Conservation (phyloP, 1,284 basidiomycete species). For the Fistulina hepatica region DNA sequence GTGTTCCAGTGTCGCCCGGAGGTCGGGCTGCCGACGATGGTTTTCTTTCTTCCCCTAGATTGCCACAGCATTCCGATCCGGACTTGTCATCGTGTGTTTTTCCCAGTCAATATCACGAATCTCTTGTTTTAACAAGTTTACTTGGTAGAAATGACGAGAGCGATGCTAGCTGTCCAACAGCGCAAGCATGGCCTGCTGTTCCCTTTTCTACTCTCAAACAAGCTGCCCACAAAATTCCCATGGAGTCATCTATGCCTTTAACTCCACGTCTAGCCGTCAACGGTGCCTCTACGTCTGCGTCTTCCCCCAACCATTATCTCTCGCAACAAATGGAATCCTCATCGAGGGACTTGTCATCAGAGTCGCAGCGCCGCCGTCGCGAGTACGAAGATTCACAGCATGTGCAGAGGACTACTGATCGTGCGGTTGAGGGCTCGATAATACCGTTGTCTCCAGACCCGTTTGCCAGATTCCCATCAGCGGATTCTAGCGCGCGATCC, state of each 20-base stretch:
- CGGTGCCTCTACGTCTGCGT: slow-evolving; percentile 50
- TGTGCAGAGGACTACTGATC: slow-evolving; percentile 1
- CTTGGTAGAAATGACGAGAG: slow-evolving; percentile 5
- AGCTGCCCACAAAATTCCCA: not conserved
- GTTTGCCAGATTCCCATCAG: slow-evolving; percentile 58
- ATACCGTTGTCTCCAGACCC: slow-evolving; percentile 73
- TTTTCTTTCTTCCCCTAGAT: too few species aligned
- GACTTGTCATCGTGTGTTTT: slow-evolving; percentile 19
- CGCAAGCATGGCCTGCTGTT: slow-evolving; percentile 37
- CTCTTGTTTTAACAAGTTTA: not conserved
- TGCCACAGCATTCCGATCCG: slow-evolving; percentile 22
- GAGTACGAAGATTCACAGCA: slow-evolving; percentile 32
- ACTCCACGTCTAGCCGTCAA: slow-evolving; percentile 57
- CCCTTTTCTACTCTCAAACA: slow-evolving; percentile 31
- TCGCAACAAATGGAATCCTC: too few species aligned
- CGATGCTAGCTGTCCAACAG: too few species aligned
- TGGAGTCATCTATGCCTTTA: slow-evolving; percentile 24
- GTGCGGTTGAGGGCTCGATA: slow-evolving; percentile 30
- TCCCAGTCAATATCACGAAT: not conserved
- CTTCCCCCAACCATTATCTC: too few species aligned
- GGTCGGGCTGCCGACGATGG: slow-evolving; percentile 27
- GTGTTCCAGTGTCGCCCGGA: slow-evolving; percentile 23
- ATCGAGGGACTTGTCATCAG: slow-evolving; percentile 29
- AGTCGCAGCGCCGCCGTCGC: slow-evolving; percentile 41
- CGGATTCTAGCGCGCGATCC: slow-evolving; percentile 24